Evolutionary conservation across 176 grass and related monocot genomes (phyloP).

Genomic region (Puya raimondii): DNA sequence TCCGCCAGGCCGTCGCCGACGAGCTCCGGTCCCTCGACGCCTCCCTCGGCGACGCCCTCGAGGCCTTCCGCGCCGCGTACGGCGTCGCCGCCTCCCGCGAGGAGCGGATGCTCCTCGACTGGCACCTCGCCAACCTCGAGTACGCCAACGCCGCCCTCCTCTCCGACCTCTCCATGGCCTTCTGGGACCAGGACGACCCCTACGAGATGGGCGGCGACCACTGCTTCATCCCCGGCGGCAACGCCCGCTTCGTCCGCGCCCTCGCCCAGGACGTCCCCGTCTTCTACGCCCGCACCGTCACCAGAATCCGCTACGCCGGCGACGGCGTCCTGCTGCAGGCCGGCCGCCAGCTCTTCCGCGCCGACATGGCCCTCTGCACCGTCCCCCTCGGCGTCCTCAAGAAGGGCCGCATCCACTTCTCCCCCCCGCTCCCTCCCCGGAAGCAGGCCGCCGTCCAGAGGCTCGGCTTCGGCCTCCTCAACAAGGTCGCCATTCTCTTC

Average conservation of each 20-base stretch:
- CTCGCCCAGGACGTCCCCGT: constrained; percentile 61
- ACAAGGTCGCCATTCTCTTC: constrained; percentile 88
- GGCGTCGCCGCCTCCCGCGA: constrained; percentile 51
- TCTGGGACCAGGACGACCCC: constrained; percentile 98
- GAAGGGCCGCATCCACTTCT: constrained; percentile 65
- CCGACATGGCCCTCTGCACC: constrained; percentile 90
- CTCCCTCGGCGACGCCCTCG: constrained; percentile 72
- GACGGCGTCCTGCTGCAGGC: constrained; percentile 76
- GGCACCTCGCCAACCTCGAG: constrained; percentile 93
- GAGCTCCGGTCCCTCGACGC: constrained; percentile 54
- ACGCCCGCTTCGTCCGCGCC: constrained; percentile 57
- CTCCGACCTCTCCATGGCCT: constrained; percentile 83
- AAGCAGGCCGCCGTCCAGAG: constrained; percentile 71
- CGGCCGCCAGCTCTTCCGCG: constrained; percentile 64
- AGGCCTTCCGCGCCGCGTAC: constrained; percentile 62
- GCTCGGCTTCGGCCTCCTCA: constrained; percentile 87
- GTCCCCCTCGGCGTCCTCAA: constrained; percentile 83
- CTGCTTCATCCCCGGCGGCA: constrained; percentile 94
- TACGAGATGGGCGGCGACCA: constrained; percentile 99
- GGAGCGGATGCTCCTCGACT: constrained; percentile 90
- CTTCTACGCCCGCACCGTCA: constrained; percentile 73
- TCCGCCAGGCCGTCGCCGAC: constrained; percentile 67
- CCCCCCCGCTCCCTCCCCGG: constrained; percentile 52
- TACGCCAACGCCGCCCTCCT: constrained; percentile 91
- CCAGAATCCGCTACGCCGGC: constrained; percentile 60